Percentiles rank a stretch among this genome's conserved stretches.
Evolutionary conservation across 106 monocot species (phyloP).

Genomic region (Dendrobium officinale): DNA sequence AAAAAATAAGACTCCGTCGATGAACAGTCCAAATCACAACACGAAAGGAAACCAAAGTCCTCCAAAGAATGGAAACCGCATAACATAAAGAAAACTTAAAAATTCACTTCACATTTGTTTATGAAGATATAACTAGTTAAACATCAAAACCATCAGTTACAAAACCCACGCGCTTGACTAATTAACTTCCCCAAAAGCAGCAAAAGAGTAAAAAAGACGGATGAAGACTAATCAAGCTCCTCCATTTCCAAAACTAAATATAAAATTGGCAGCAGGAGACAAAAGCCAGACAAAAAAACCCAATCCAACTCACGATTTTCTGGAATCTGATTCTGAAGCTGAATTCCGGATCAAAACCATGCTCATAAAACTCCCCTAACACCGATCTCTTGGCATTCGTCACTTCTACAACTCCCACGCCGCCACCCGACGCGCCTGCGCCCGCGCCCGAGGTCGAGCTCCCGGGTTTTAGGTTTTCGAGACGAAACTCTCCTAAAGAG

Average conservation of each 20-base stretch:
- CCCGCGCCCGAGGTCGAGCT: not conserved
- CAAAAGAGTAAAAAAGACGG: not conserved
- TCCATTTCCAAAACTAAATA: not conserved
- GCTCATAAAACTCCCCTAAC: constrained; percentile 28
- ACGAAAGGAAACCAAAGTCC: not conserved
- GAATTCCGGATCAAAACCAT: constrained; percentile 76
- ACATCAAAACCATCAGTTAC: not conserved
- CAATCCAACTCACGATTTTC: constrained; percentile 74
- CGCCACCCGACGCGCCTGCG: not conserved
- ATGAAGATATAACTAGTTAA: no score
- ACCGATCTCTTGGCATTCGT: constrained; percentile 29
- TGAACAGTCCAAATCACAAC: not conserved
- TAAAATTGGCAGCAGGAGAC: not conserved
- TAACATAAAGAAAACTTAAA: no score
- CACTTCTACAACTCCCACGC: not conserved
- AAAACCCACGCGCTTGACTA: not conserved
- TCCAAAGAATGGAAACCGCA: not conserved
- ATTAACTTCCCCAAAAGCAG: no score
- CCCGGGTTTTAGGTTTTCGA: constrained; percentile 65
- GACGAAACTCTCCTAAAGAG: constrained; percentile 20
- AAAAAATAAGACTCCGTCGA: no score
- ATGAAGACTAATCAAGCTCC: not conserved
- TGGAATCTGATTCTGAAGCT: constrained; percentile 58
- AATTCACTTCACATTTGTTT: no score
- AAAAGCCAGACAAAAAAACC: not conserved